Evolutionary conservation across 78 protist species (phyloP), one percentile per base, ranked within the genome.

Genomic region (Chrysochromulina parva): DNA sequence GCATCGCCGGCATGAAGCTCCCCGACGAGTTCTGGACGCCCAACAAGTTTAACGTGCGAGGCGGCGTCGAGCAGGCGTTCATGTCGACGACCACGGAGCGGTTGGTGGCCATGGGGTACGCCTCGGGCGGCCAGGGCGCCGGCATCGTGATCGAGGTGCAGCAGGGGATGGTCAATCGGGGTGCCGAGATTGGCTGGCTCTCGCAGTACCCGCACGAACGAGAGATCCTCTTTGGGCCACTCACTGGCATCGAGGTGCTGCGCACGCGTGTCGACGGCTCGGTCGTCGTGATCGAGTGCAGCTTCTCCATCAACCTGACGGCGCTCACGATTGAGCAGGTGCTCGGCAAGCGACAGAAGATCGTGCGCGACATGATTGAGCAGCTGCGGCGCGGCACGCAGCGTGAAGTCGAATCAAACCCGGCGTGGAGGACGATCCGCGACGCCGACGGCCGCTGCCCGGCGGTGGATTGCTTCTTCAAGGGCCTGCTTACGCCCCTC

Each of bases 81-180:
- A 28, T 89, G 87, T 76, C 88, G 55, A 89, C 92, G n/a, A 89
- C 92, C 48, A 88, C 85, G 20, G 82, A 88, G n/a, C 38, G 59
- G 26, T 13, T 10, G 38, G 82, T 53, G 84, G 90, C 90, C 24
- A 66, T 67, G 81, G 60, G 28, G 47, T 69, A 88, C 84, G 58
- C 59, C 9, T 9, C 28, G 57, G 71, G 53, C 65, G 52, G 20
- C 38, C 38, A 38, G 48, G 78, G 28, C 50, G 78, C 50, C 28
- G 78, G 78, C 78, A 11, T 69, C 50, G 59, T 78, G 10, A 20
- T 78, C 47, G 85, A 78, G 85, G 17, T 47, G 20, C 22, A 47
- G 55, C 17, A 22, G 85, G 85, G 85, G 28, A 50, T 85, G 89
- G 55, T 85, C 50, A 76, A 85, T 19, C 69, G 74, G 38, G 89